Conservation (phyloP, 345 rosid genomes). For the Zanthoxylum bungeanum region DNA sequence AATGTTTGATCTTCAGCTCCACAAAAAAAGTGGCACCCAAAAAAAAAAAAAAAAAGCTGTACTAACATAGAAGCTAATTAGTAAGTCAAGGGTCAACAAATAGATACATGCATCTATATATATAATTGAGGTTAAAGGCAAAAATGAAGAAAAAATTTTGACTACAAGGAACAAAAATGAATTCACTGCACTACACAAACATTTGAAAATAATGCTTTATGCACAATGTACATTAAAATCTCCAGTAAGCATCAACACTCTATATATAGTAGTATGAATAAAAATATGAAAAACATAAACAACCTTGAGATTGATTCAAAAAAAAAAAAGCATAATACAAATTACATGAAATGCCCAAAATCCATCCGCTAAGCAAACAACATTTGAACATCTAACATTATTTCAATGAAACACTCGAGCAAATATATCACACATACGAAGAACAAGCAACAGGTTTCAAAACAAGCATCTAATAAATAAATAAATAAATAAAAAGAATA, state of each 20-base stretch:
- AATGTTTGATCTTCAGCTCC: not conserved
- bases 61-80: not conserved
- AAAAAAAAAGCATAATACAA: no score
- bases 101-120: not conserved
- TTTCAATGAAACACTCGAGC: not conserved
- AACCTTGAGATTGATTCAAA: no score
- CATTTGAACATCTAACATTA: not conserved
- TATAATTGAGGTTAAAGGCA: no score
- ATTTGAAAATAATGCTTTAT: no score
- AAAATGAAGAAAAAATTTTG: no score
- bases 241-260: no score
- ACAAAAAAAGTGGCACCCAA: not conserved
- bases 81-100: not conserved
- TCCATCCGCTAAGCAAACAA: not conserved
- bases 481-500: not conserved
- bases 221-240: no score
- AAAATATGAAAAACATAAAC: not conserved
- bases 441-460: not conserved
- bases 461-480: slow-evolving; percentile 9
- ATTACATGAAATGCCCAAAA: not conserved
- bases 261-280: no score
- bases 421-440: not conserved
- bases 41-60: not conserved
- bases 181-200: no score
- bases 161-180: no score